These are phyloP conservation scores for Colletotrichum sp. DNA, from an alignment of 2,329 filamentous ascomycete species.

Conservation along the genomic window DNA sequence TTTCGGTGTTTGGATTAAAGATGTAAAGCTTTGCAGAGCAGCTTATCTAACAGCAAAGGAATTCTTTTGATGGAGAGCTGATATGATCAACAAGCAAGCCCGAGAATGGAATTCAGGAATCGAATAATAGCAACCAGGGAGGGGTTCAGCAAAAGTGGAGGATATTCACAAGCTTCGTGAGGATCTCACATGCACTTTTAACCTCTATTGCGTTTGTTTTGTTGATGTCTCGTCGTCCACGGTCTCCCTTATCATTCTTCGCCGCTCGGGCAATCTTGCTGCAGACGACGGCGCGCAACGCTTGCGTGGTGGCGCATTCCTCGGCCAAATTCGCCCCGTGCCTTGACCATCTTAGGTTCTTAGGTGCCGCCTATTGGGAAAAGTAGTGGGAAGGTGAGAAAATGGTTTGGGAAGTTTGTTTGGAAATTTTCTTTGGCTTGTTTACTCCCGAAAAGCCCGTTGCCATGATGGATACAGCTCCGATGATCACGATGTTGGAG, in stretches of 20 bases:
- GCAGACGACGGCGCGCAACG: constrained; percentile 18
- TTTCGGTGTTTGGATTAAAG: neutral
- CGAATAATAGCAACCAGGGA: neutral
- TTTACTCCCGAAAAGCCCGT: neutral
- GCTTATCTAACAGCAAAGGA: neutral
- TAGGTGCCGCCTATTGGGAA: neutral
- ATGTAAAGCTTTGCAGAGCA: neutral
- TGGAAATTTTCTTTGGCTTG: neutral
- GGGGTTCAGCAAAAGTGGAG: neutral
- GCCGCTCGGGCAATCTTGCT: constrained; percentile 21
- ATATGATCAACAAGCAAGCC: neutral
- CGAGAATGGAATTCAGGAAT: neutral
- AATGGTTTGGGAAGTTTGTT: constrained; percentile 10
- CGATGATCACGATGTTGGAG: neutral
- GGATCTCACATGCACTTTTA: constrained; percentile 19
- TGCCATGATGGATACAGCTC: neutral
- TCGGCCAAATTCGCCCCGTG: constrained; percentile 15
- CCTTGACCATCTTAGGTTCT: constrained; percentile 13
- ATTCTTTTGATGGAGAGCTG: neutral
- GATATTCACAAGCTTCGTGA: neutral
- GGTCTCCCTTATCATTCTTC: constrained; percentile 20
- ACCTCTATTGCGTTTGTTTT: constrained; percentile 11
- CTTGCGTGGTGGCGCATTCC: constrained; percentile 20
- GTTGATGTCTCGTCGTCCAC: constrained; percentile 17
- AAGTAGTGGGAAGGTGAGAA: neutral